These are phyloP conservation scores for Boletus bicolor DNA, from an alignment of 768 basidiomycete genomes.

Conservation along the genomic window DNA sequence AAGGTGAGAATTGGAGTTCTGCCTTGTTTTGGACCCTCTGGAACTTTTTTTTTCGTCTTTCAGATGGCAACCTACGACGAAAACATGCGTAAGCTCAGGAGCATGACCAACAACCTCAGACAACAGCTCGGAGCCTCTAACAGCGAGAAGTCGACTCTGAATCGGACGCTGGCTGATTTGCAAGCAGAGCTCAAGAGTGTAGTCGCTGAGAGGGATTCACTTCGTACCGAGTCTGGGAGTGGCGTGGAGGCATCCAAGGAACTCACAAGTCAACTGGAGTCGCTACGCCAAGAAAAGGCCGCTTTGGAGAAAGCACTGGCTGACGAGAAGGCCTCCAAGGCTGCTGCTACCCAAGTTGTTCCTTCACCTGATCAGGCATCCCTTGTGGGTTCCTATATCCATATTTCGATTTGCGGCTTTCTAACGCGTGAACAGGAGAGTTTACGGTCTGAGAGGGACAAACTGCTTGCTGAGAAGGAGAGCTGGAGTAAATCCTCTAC, in stretches of 20 bases:
- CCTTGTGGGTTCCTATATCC: slow-evolving; percentile 27
- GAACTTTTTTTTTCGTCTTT: not conserved
- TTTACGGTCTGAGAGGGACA: slow-evolving; percentile 59
- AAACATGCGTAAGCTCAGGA: slow-evolving; percentile 37
- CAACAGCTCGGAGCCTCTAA: slow-evolving; percentile 25
- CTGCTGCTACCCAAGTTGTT: slow-evolving; percentile 6
- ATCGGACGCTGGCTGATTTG: slow-evolving; percentile 24
- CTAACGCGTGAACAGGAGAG: slow-evolving; percentile 38
- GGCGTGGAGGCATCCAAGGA: slow-evolving; percentile 26
- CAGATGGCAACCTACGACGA: slow-evolving; percentile 46
- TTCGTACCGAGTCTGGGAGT: slow-evolving; percentile 16
- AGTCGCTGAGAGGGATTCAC: slow-evolving; percentile 27
- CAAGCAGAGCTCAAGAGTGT: slow-evolving; percentile 29
- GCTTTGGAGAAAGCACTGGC: slow-evolving; percentile 38
- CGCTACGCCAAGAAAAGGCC: slow-evolving; percentile 38
- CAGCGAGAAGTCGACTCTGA: slow-evolving; percentile 29
- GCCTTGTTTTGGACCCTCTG: not conserved
- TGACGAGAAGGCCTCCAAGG: slow-evolving; percentile 34
- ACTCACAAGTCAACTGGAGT: slow-evolving; percentile 34
- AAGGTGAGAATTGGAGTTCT: slow-evolving; percentile 27
- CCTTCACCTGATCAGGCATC: slow-evolving; percentile 24
- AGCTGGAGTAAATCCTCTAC: slow-evolving; percentile 26
- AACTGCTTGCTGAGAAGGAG: slow-evolving; percentile 58
- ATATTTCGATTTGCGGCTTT: not conserved
- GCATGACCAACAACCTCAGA: slow-evolving; percentile 23